Percentiles rank a stretch among this genome's conserved stretches.
Conservation (phyloP, 2,329 filamentous ascomycete genomes). For the Ophidiomyces ophidiicola region DNA sequence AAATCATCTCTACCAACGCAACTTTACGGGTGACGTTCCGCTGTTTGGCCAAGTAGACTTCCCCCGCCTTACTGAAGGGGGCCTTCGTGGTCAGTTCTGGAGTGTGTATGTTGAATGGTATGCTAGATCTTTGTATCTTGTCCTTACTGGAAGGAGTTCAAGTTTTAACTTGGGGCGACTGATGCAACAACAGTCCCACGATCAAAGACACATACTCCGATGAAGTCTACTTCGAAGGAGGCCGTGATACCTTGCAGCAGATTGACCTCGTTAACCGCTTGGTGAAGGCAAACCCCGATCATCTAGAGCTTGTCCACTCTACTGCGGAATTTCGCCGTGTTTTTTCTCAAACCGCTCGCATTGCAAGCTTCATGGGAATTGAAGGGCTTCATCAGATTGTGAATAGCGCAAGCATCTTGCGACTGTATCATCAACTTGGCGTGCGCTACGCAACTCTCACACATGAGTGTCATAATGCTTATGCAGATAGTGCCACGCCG, state of each 20-base stretch:
- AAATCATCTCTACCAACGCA: no score
- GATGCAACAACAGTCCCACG: constrained; percentile 57
- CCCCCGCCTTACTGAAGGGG: no score
- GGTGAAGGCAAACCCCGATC: constrained; percentile 49
- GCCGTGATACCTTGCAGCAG: constrained; percentile 58
- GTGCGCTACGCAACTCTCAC: constrained; percentile 81
- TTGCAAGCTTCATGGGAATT: constrained; percentile 68
- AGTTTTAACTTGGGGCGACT: constrained; percentile 38
- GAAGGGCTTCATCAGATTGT: constrained; percentile 92
- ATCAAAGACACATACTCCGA: constrained; percentile 12
- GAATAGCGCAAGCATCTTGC: constrained; percentile 56
- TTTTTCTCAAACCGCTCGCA: constrained; percentile 53
- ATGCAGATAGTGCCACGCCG: constrained; percentile 66
- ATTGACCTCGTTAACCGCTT: constrained; percentile 61
- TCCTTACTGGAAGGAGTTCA: constrained; percentile 1
- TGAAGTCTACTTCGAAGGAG: constrained; percentile 34
- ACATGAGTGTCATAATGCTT: constrained; percentile 86
- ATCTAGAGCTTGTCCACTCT: constrained; percentile 49
- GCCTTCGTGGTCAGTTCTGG: constrained; percentile 93
- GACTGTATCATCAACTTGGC: constrained; percentile 63
- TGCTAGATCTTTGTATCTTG: constrained; percentile 17
- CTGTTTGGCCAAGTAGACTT: no score
- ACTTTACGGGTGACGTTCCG: no score
- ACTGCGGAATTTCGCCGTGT: constrained; percentile 44
- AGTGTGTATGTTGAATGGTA: constrained; percentile 64